Conservation (phyloP, 805 yeast genomes). For the Monosporozyma yasuniensis region DNA sequence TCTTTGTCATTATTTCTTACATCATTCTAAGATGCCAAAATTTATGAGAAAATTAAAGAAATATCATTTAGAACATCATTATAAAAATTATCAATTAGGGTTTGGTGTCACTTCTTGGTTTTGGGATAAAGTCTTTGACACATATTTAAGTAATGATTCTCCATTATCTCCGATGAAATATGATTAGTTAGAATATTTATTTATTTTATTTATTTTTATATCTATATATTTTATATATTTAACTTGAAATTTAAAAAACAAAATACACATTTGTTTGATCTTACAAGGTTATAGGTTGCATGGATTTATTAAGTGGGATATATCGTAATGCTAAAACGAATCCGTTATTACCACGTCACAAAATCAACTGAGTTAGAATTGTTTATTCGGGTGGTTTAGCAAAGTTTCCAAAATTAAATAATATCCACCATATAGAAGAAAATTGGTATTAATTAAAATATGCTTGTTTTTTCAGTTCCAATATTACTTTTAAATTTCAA, state of each 20-base stretch:
- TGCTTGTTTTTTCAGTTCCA: too few relatives aligned
- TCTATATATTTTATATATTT: background rate
- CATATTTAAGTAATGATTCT: conserved; percentile 47
- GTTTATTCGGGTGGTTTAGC: too few relatives aligned
- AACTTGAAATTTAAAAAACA: background rate
- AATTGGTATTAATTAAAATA: too few relatives aligned
- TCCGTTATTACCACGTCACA: too few relatives aligned
- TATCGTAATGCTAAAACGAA: too few relatives aligned
- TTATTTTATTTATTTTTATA: background rate
- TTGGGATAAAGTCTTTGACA: conserved; percentile 90
- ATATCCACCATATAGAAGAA: too few relatives aligned
- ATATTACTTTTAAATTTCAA: too few relatives aligned
- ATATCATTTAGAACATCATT: conserved; percentile 94
- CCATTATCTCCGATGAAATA: conserved; percentile 31
- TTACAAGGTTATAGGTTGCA: too few relatives aligned
- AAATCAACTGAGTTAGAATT: too few relatives aligned
- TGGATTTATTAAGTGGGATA: too few relatives aligned
- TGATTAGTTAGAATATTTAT: conserved; percentile 11
- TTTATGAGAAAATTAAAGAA: conserved; percentile 73
- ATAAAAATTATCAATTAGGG: conserved; percentile 92
- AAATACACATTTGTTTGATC: background rate
- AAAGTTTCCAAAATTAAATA: too few relatives aligned
- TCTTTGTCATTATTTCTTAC: conserved; percentile 87
- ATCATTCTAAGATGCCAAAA: conserved; percentile 75
- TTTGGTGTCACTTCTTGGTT: conserved; percentile 91